Conservation (phyloP, 2,329 filamentous ascomycete species). For the Pseudogymnoascus sp. region DNA sequence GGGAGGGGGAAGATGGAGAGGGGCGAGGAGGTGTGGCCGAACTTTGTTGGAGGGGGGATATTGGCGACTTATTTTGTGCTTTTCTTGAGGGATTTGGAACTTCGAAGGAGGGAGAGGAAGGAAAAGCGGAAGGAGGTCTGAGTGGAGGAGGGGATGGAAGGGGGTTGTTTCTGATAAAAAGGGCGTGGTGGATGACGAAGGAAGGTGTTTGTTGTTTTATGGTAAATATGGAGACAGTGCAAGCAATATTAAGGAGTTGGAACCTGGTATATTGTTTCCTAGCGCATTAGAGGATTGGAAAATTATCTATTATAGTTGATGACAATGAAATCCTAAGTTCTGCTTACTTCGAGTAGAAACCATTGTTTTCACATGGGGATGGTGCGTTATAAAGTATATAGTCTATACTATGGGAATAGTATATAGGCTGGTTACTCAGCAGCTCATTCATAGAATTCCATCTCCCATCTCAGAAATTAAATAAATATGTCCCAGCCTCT, state of each 20-base stretch:
- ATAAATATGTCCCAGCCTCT: not conserved
- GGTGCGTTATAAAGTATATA: not conserved
- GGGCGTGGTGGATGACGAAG: not conserved
- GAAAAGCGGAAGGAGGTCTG: not conserved
- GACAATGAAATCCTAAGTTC: too few relatives aligned
- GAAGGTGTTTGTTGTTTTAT: not conserved
- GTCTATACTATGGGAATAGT: not conserved
- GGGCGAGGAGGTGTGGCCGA: not conserved
- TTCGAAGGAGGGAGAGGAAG: not conserved
- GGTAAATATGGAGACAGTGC: not conserved
- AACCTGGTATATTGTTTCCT: too few relatives aligned
- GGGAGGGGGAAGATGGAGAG: not conserved
- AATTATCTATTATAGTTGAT: too few relatives aligned
- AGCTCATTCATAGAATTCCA: not conserved
- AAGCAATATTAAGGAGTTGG: not conserved
- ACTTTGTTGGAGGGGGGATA: not conserved
- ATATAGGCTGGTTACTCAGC: not conserved
- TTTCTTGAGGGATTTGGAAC: conserved; percentile 11
- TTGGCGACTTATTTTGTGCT: conserved; percentile 8
- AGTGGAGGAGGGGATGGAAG: not conserved
- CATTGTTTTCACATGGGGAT: too few relatives aligned
- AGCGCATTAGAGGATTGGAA: too few relatives aligned
- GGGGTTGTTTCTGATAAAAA: not conserved
- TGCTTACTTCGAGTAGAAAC: too few relatives aligned
- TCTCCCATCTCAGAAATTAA: not conserved